Evolutionary conservation across 768 basidiomycete species (phyloP).

Genomic region (Agrocybe chaxingu): DNA sequence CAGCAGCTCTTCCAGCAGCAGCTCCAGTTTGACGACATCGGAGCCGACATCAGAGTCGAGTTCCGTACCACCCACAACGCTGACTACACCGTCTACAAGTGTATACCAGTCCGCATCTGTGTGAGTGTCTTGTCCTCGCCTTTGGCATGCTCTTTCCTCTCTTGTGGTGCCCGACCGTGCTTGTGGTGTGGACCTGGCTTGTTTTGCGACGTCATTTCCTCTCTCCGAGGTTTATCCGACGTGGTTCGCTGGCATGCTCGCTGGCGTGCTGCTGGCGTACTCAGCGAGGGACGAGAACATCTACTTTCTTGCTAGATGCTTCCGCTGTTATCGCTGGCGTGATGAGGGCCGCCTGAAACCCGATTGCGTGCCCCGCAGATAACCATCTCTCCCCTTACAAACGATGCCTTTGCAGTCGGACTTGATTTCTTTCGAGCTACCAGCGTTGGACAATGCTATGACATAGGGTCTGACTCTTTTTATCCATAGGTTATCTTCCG

Average conservation of each 20-base stretch:
- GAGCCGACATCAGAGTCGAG: not conserved
- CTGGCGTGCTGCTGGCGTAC: too few relatives aligned
- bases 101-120: constrained; percentile 8
- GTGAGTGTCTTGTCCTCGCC: constrained; percentile 4
- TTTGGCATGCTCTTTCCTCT: not conserved
- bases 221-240: not conserved
- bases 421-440: not conserved
- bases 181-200: not conserved
- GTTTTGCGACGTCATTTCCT: not conserved
- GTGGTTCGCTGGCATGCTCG: too few relatives aligned
- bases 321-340: not conserved
- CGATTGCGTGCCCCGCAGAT: not conserved
- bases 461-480: not conserved
- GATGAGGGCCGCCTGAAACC: not conserved
- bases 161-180: not conserved
- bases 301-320: not conserved
- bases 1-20: not conserved
- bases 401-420: not conserved
- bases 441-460: not conserved
- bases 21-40: not conserved
- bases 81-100: constrained; percentile 12
- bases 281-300: too few relatives aligned
- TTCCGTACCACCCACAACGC: constrained; percentile 4
- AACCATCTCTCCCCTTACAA: not conserved
- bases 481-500: constrained; percentile 12